Percentiles rank a stretch among this genome's conserved stretches.
phyloP scores from a whole-genome alignment of 148 eudicot genomes.

The Vaccinium macrocarpon region DNA sequence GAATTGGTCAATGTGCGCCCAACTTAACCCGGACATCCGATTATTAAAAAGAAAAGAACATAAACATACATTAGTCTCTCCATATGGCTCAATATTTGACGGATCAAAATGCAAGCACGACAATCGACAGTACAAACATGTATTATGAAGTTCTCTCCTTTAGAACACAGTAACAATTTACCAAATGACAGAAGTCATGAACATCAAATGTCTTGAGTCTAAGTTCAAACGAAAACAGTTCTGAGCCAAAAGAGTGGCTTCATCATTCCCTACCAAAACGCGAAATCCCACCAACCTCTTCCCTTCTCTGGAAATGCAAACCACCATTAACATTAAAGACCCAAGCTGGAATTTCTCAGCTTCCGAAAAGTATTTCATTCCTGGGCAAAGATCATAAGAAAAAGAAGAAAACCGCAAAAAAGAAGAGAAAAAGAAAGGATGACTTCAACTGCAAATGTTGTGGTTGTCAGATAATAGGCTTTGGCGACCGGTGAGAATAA shows the following conservation, averaged over 20 bases:
- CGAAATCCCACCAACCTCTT: background rate
- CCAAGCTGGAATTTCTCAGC: slow-evolving; percentile 7
- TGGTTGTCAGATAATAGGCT: slow-evolving; percentile 4
- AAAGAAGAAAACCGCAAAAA: background rate
- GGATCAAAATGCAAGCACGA: background rate
- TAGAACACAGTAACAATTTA: background rate
- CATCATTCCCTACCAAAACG: background rate
- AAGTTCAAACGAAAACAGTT: background rate
- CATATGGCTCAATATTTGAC: background rate
- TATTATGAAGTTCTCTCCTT: background rate
- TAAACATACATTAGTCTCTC: background rate
- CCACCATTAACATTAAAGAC: background rate
- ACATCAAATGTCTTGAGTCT: background rate
- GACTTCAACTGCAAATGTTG: background rate
- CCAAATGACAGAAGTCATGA: background rate
- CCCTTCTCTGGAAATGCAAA: slow-evolving; percentile 1
- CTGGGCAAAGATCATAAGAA: background rate
- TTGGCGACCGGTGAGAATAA: slow-evolving; percentile 23
- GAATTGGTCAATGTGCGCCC: no score
- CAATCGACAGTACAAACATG: background rate
- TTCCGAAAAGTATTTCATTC: background rate
- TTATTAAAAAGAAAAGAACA: no score
- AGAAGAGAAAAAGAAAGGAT: background rate
- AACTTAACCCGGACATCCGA: no score
- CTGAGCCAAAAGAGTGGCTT: background rate